These are phyloP conservation scores for Pythium periplocum DNA, from an alignment of 352 stramenopile genomes.

Conservation along the genomic window DNA sequence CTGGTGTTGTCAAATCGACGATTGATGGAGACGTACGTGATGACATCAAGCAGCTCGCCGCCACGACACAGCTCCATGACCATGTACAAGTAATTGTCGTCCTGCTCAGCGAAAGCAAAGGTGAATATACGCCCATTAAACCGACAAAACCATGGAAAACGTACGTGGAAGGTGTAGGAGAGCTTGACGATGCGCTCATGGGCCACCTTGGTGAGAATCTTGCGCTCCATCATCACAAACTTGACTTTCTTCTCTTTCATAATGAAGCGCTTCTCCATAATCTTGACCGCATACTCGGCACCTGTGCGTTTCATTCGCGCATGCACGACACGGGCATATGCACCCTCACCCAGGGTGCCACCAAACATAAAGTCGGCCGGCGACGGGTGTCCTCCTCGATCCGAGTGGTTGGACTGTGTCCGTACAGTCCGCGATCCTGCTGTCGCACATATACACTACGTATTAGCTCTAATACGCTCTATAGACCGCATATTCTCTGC, in stretches of 20 bases:
- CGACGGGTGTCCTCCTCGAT: conserved; percentile 31
- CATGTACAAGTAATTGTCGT: conserved; percentile 88
- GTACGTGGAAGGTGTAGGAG: conserved; percentile 87
- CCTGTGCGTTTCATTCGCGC: conserved; percentile 85
- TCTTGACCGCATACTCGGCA: conserved; percentile 87
- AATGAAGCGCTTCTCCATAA: conserved; percentile 91
- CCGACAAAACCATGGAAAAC: too few species aligned
- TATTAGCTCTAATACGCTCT: too few species aligned
- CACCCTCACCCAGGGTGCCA: conserved; percentile 79
- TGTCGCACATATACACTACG: too few species aligned
- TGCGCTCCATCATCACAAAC: conserved; percentile 90
- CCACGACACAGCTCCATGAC: conserved; percentile 87
- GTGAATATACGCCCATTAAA: too few species aligned
- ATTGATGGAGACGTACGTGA: conserved; percentile 42
- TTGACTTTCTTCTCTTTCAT: conserved; percentile 90
- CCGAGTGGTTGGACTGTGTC: too few species aligned
- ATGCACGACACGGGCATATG: conserved; percentile 85
- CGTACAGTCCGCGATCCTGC: too few species aligned
- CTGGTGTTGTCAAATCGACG: not conserved
- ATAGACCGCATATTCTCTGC: too few species aligned
- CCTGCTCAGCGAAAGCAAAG: conserved; percentile 17
- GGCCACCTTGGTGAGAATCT: conserved; percentile 86
- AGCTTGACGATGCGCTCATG: conserved; percentile 88
- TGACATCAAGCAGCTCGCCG: conserved; percentile 80
- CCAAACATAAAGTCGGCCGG: conserved; percentile 89